A percentile compares a stretch with the other conserved stretches of the same genome.
Evolutionary conservation across 2,329 filamentous ascomycete genomes (phyloP).

Genomic region (Pseudogymnoascus destructans): DNA sequence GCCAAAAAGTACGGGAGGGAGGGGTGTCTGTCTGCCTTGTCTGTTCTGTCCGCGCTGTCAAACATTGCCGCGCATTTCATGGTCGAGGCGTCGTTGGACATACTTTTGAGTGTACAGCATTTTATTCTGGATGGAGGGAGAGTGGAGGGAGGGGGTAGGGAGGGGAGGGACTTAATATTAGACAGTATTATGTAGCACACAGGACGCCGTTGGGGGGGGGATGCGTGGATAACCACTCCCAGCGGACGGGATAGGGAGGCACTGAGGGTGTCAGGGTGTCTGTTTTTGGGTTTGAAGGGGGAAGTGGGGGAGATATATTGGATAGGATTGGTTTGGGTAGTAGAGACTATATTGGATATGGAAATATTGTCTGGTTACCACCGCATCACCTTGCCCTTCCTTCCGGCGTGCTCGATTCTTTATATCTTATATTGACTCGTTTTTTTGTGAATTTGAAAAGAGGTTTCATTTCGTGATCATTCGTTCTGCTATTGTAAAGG

Average conservation of each 20-base stretch:
- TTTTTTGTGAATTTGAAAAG: neutral
- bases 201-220: neutral
- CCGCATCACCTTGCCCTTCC: neutral
- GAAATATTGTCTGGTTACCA: neutral
- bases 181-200: neutral
- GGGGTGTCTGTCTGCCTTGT: neutral
- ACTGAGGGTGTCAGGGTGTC: neutral
- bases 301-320: neutral
- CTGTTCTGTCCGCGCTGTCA: neutral
- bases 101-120: neutral
- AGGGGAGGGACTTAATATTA: neutral
- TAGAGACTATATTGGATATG: neutral
- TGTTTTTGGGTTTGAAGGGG: neutral
- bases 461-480: neutral
- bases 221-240: neutral
- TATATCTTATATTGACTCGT: neutral
- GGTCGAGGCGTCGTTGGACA: neutral
- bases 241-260: neutral
- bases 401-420: neutral
- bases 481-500: neutral
- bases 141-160: no score
- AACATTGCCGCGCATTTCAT: neutral
- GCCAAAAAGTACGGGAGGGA: neutral
- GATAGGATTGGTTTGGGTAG: neutral
- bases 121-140: neutral